Percentiles rank a stretch among this genome's conserved stretches.
These are phyloP conservation scores for Vanilla planifolia DNA, from an alignment of 106 monocot genomes.

Conservation along the genomic window DNA sequence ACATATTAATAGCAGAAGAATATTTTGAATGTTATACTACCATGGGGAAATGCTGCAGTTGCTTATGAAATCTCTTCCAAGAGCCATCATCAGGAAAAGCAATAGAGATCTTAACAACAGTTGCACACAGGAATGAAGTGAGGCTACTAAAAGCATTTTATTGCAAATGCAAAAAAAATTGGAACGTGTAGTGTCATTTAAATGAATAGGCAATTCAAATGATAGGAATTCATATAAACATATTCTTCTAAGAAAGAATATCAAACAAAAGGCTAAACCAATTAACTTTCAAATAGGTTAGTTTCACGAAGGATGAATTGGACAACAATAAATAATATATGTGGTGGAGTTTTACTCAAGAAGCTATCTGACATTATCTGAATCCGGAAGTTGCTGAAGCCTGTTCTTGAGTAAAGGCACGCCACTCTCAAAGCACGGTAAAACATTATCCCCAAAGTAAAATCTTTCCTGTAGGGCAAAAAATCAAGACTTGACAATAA, in stretches of 20 bases:
- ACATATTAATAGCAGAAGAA: background rate
- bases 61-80: conserved; percentile 94
- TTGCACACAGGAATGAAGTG: background rate
- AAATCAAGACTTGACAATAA: too few relatives aligned
- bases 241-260: background rate
- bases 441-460: conserved; percentile 92
- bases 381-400: conserved; percentile 92
- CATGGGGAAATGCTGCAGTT: conserved; percentile 87
- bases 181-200: background rate
- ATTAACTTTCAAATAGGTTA: too few relatives aligned
- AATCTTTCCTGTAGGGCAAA: conserved; percentile 71
- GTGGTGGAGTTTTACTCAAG: conserved; percentile 2
- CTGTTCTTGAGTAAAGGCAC: conserved; percentile 79
- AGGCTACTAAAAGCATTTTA: background rate
- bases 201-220: background rate
- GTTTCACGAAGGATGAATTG: background rate
- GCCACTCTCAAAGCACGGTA: conserved; percentile 95
- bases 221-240: too few relatives aligned
- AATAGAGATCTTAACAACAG: conserved; percentile 70
- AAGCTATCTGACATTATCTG: conserved; percentile 73
- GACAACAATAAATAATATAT: background rate
- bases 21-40: conserved; percentile 24
- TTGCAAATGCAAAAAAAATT: background rate
- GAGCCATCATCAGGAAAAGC: conserved; percentile 99
- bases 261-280: background rate